Base-by-base conservation (phyloP, 257 asterid genomes). In the Paraleonurus japonicus region DNA sequence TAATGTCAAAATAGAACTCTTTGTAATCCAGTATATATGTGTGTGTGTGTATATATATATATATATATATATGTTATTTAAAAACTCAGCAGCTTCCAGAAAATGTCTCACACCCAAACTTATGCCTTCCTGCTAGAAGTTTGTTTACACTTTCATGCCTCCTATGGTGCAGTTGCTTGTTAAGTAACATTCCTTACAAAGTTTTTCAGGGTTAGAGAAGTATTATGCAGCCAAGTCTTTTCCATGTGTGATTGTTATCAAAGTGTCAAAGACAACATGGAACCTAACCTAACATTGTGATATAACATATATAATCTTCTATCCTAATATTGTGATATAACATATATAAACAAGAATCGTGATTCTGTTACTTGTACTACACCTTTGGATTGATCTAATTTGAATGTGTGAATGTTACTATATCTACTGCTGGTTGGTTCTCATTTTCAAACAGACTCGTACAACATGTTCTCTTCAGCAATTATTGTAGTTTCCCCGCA, bases 371-470 rank as follows among this genome's bases (percentile, higher is more conserved):
- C 15, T 65, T 41, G 8, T 59, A 23, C 32, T 16, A 3, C 47
- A 60, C 61, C 45, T 58, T 48, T 71, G 47, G 60, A 58, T 65
- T 65, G 45, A 16, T 23, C 33, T 59, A 33, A 43, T 24, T 43
- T n/a, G 12, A 55, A 69, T 24, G 57, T 55, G 30, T 28, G 32
- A 37, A 27, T 28, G 51, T 24, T 73, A 6, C 27, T 55, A 23
- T 54, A 55, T 39, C 50, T 55, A 12, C 72, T 48, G 65, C 30
- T 37, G 43, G 74, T 57, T 47, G 37, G 41, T 5, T 71, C 62
- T 65, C 61, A 57, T 71, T 65, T 61, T 71, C 65, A 57, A n/a
- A 65, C 41, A 55, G 65, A 50, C 39, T 33, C 66, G 59, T 47
- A 32, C 13, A 5, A 71, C 20, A 48, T 65, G 50, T 28, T 32